These are phyloP conservation scores for Ulmus americana DNA, from an alignment of 331 rosid genomes.

Conservation along the genomic window DNA sequence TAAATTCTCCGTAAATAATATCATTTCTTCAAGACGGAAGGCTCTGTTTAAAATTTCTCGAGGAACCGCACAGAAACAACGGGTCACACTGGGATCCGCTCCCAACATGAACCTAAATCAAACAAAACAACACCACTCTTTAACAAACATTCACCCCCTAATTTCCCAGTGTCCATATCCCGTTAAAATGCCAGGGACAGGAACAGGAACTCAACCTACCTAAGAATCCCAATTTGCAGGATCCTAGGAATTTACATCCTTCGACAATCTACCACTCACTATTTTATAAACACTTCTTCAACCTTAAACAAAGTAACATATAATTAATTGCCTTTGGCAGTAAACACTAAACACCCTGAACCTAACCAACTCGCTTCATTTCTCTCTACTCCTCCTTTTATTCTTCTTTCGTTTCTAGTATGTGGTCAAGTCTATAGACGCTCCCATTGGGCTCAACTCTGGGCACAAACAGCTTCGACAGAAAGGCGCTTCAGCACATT, in stretches of 20 bases:
- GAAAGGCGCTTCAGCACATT: constrained; percentile 85
- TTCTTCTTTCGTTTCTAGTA: constrained; percentile 36
- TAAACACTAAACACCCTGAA: constrained; percentile 4
- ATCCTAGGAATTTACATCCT: constrained; percentile 44
- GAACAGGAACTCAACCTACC: constrained; percentile 39
- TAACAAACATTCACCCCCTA: constrained; percentile 28
- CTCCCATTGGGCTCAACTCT: constrained; percentile 32
- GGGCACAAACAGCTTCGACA: constrained; percentile 80
- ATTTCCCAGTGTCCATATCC: constrained; percentile 51
- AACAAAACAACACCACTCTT: constrained; percentile 18
- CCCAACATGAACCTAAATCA: constrained; percentile 46
- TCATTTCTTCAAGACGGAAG: neutral
- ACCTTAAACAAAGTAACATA: constrained; percentile 18
- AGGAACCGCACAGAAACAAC: constrained; percentile 27
- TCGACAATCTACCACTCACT: constrained; percentile 36
- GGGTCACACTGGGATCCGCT: constrained; percentile 58
- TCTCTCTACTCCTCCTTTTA: constrained; percentile 30
- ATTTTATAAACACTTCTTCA: constrained; percentile 18
- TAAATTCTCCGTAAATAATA: too few species aligned
- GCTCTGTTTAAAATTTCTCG: constrained; percentile 13
- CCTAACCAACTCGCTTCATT: constrained; percentile 29
- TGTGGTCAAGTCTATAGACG: constrained; percentile 35
- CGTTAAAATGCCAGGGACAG: constrained; percentile 58
- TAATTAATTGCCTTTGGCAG: constrained; percentile 51
- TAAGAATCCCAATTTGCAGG: constrained; percentile 49